These are phyloP conservation scores for Botrytis elliptica DNA, from an alignment of 2,329 filamentous ascomycete genomes.

Conservation along the genomic window DNA sequence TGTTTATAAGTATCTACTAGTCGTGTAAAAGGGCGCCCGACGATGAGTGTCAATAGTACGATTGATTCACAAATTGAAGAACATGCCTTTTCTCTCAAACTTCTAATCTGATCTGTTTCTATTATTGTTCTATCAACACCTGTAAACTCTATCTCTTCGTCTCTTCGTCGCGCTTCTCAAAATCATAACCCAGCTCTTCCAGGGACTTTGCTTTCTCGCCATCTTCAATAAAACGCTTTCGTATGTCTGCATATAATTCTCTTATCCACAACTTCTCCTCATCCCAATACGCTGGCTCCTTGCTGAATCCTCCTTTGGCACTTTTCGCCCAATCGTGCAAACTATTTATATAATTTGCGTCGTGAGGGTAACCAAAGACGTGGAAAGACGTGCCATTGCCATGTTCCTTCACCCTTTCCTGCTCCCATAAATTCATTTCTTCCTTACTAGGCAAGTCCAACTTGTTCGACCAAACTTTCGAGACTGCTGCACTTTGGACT, in stretches of 20 bases:
- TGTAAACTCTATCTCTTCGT: not conserved
- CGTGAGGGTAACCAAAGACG: conserved; percentile 53
- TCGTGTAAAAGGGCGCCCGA: not conserved
- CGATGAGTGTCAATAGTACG: not conserved
- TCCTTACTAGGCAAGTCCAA: conserved; percentile 60
- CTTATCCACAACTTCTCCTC: conserved; percentile 71
- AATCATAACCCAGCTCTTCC: conserved; percentile 70
- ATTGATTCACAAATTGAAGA: not conserved
- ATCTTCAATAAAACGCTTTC: conserved; percentile 65
- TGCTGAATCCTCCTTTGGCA: conserved; percentile 50
- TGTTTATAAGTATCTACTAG: not conserved
- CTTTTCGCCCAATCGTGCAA: conserved; percentile 63
- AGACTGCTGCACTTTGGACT: conserved; percentile 73
- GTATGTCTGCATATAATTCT: conserved; percentile 64
- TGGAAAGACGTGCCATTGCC: conserved; percentile 50
- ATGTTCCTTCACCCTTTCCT: conserved; percentile 39
- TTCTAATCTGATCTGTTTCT: not conserved
- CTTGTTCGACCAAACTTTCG: conserved; percentile 72
- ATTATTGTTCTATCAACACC: not conserved
- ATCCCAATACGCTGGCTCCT: conserved; percentile 70
- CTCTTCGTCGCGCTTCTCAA: conserved; percentile 20
- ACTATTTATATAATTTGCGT: conserved; percentile 69
- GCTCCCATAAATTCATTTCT: conserved; percentile 72
- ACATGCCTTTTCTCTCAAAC: not conserved
- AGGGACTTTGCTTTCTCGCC: conserved; percentile 65